Evolutionary conservation across 1,284 basidiomycete species (phyloP).

Genomic region (Ceratobasidium sp.): DNA sequence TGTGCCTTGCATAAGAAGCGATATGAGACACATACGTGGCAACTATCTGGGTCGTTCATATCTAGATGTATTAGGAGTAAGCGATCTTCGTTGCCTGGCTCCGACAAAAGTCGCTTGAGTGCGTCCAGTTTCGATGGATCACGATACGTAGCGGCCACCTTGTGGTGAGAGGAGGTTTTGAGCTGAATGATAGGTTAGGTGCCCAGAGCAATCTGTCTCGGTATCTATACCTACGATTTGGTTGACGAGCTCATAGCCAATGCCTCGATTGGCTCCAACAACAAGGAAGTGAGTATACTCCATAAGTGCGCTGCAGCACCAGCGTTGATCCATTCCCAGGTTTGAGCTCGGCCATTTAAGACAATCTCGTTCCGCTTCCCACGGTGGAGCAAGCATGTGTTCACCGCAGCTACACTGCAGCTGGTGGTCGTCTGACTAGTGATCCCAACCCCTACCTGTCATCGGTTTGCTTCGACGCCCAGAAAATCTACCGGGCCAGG

Average conservation of each 20-base stretch:
- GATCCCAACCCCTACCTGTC: no score
- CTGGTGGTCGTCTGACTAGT: no score
- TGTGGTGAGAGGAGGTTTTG: neutral
- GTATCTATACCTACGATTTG: neutral
- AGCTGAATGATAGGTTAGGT: neutral
- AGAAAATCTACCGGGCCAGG: no score
- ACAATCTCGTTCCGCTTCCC: no score
- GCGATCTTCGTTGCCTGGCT: neutral
- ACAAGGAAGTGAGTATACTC: neutral
- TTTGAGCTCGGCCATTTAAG: no score
- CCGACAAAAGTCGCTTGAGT: neutral
- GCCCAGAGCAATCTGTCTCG: neutral
- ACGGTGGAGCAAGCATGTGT: no score
- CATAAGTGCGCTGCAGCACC: neutral
- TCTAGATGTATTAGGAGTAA: neutral
- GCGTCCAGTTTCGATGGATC: neutral
- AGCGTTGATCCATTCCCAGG: no score
- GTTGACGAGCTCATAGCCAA: neutral
- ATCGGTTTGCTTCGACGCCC: no score
- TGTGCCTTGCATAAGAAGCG: neutral
- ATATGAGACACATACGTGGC: neutral
- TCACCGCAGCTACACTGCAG: no score
- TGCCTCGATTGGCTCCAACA: conserved; percentile 5
- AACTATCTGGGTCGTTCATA: neutral
- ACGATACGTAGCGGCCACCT: conserved; percentile 14